Base-by-base conservation (phyloP, 805 yeast species). In the Candida michaelii region DNA sequence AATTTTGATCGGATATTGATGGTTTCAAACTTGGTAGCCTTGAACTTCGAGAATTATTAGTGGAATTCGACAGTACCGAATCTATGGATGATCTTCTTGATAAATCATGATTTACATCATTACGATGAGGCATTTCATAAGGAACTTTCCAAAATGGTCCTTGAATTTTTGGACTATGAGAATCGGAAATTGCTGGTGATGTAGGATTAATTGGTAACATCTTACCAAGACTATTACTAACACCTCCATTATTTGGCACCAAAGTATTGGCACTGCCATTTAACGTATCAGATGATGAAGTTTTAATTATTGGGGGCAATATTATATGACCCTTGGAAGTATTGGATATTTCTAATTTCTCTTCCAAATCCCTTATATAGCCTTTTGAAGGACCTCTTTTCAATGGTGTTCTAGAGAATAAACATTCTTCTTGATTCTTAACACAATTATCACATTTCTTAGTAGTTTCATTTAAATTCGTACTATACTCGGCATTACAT, bases 321-420 rank as follows among this genome's bases (percentile, higher is more conserved):
- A 61, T 59, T 27, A 65, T 65, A 12, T 30, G 51, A 24, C 27
- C 33, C 40, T 31, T 21, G 12, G 36, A 32, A 10, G 21, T 36
- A 25, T 18, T 43, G 11, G 36, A 30, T 9, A 23, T 42, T n/a
- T 64, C 72, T 25, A 61, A 47, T 48, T 63, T 61, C 24, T 68
- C 72, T 42, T 65, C 72, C 34, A 61, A 52, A 42, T 69, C 76
- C 38, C 73, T 62, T n/a, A 71, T 67, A 49, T 78, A 82, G 1
- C 91, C 91, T 54, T 84, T 85, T 0, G 84, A 73, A 0, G 95
- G 95, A 0, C 95, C 95, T 51, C 95, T 65, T 52, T 85, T 85
- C 57, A 85, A 58, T 0, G 90, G 95, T 1, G 82, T 73, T 38
- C 91, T 67, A 16, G 82, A 81, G 56, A 84, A 85, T 1, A 83